Base-by-base conservation (phyloP, 805 yeast species). In the Cyberlindnera maritima region DNA sequence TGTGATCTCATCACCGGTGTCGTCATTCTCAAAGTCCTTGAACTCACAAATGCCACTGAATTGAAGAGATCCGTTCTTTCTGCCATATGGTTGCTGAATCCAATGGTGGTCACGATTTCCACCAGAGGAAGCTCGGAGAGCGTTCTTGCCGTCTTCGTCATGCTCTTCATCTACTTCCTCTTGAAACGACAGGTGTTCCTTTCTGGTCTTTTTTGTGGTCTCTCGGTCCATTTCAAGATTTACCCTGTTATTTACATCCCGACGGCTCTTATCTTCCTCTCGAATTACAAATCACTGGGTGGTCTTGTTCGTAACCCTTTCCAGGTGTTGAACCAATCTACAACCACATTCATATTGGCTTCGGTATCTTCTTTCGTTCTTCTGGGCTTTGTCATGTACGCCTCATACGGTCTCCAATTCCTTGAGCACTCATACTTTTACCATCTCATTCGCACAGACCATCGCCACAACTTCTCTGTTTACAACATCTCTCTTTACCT, bases 41-140 rank as follows among this genome's bases (percentile, higher is more conserved):
- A 67, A 25, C 48, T 75, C 12, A 53, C 47, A 14, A 36, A 40
- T 4, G 17, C 39, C 1, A 10, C 25, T 3, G 54, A 65, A 23
- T 10, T 57, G 6, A 69, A 68, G 39, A 69, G 71, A n/a, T 48
- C 75, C 6, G 52, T 70, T 6, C 70, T 81, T 36, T 64, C 82
- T 12, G 65, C 84, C 2, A 67, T 92, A 5, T 94, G 98, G 98
- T 71, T 94, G 17, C 71, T 89, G 55, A 94, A 94, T 62, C 98
- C 99, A 14, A 87, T 94, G 94, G 98, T 91, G 0, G 80, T 85
- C 28, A 89, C 96, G 1, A 94, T 94, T 41, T 83, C 92, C 54
- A 89, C 97, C 0, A 73, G 99, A 39, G 99, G 99, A 1, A 87
- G 94, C 23, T 85, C 96, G 0, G 99, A 94, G 60, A 90, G 97